Evolutionary conservation across 2,329 filamentous ascomycete species (phyloP).

Genomic region (Cladobotryum mycophilum): DNA sequence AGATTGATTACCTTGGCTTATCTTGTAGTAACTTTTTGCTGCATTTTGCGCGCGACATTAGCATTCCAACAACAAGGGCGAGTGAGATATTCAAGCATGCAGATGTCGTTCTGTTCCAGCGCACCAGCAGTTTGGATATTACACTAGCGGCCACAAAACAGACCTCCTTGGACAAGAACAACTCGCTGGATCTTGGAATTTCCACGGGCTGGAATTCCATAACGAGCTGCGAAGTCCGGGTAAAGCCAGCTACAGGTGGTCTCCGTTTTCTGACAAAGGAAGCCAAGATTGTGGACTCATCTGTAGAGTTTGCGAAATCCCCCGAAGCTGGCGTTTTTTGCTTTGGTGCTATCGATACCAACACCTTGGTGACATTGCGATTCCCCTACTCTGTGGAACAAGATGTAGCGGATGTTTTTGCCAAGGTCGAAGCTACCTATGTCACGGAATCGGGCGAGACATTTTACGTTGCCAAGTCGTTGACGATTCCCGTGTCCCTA

Average conservation of each 20-base stretch:
- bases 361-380: conserved; percentile 49
- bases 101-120: conserved; percentile 68
- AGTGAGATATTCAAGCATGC: conserved; percentile 51
- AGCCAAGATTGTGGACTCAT: conserved; percentile 41
- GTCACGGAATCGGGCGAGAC: conserved; percentile 55
- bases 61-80: conserved; percentile 39
- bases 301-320: conserved; percentile 39
- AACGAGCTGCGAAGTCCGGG: conserved; percentile 50
- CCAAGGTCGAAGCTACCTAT: conserved; percentile 73
- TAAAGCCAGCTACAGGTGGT: conserved; percentile 60
- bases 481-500: conserved; percentile 66
- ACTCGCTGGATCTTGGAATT: conserved; percentile 68
- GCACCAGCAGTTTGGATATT: conserved; percentile 60
- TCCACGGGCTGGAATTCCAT: conserved; percentile 69
- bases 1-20: conserved; percentile 66
- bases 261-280: conserved; percentile 58
- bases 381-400: conserved; percentile 83
- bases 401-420: conserved; percentile 61
- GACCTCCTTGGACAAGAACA: conserved; percentile 74
- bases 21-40: conserved; percentile 57
- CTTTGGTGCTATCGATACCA: conserved; percentile 40
- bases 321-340: conserved; percentile 48
- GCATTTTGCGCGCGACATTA: conserved; percentile 55
- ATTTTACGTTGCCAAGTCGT: conserved; percentile 35
- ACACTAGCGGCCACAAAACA: conserved; percentile 59